A percentile compares a stretch with the other conserved stretches of the same genome.
Evolutionary conservation across 805 yeast species (phyloP).

Genomic region (Metschnikowia colocasiae): DNA sequence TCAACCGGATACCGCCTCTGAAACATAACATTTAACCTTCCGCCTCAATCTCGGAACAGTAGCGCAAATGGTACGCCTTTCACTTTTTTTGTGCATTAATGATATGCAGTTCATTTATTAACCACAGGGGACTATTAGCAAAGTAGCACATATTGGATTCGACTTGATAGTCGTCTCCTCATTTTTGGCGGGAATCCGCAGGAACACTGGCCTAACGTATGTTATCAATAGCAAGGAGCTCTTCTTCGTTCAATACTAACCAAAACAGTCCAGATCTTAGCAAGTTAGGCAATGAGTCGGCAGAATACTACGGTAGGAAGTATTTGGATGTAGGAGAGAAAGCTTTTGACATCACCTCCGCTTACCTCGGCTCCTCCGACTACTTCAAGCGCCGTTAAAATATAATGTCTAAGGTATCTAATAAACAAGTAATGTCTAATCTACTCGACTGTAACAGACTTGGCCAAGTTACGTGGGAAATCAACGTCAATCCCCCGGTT

Average conservation of each 20-base stretch:
- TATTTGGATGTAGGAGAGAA: constrained; percentile 87
- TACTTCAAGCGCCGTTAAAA: constrained; percentile 61
- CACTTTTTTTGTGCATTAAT: neutral
- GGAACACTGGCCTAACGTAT: constrained; percentile 60
- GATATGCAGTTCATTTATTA: neutral
- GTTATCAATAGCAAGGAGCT: constrained; percentile 3
- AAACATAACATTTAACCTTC: neutral
- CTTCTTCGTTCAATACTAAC: neutral
- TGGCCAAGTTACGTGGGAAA: constrained; percentile 98
- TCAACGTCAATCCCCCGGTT: constrained; percentile 95
- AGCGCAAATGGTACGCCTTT: neutral
- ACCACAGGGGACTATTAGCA: constrained; percentile 26
- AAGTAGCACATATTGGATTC: constrained; percentile 51
- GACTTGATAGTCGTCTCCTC: constrained; percentile 65
- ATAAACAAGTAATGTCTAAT: neutral
- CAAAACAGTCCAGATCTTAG: constrained; percentile 44
- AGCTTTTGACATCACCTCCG: constrained; percentile 67
- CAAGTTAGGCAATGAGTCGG: constrained; percentile 38
- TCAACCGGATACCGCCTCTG: neutral
- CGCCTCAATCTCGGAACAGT: neutral
- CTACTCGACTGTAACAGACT: constrained; percentile 94
- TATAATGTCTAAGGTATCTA: constrained; percentile 2
- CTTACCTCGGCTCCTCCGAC: constrained; percentile 64
- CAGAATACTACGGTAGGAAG: constrained; percentile 51
- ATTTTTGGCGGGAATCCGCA: constrained; percentile 46